Evolutionary conservation across 192 early-diverging fungal genomes (phyloP).

Genomic region (Neocallimastix lanati): DNA sequence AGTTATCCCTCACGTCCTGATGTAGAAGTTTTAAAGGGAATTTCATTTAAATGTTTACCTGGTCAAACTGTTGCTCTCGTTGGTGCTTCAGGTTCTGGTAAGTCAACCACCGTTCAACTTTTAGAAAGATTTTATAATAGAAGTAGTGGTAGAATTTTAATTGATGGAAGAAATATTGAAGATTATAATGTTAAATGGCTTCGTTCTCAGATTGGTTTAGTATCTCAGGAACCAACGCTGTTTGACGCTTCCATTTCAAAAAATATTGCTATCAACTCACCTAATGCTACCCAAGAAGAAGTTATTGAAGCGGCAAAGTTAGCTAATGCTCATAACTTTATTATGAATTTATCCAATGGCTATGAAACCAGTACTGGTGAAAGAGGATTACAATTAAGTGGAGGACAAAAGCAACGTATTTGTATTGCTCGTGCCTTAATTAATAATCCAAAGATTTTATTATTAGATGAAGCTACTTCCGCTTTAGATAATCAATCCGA

Average conservation of each 20-base stretch:
- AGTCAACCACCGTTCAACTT: constrained; percentile 39
- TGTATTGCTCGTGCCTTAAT: constrained; percentile 28
- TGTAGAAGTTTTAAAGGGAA: constrained; percentile 52
- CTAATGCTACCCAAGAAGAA: constrained; percentile 29
- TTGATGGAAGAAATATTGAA: constrained; percentile 7
- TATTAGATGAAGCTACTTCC: not conserved
- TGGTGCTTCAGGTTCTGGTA: constrained; percentile 43
- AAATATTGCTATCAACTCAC: constrained; percentile 9
- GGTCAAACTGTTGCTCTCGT: constrained; percentile 19
- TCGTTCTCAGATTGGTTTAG: not conserved
- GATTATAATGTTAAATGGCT: constrained; percentile 42
- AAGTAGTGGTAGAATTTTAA: not conserved
- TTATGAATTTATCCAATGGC: constrained; percentile 31
- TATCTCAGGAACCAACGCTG: not conserved
- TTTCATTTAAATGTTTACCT: constrained; percentile 14
- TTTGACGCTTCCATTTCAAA: constrained; percentile 9
- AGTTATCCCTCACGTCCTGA: constrained; percentile 69
- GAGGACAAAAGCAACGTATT: constrained; percentile 65
- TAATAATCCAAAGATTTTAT: not conserved
- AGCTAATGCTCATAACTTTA: constrained; percentile 68
- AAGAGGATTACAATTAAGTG: constrained; percentile 43
- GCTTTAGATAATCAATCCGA: not conserved
- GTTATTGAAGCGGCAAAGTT: constrained; percentile 27
- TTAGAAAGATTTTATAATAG: constrained; percentile 18
- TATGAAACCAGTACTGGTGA: constrained; percentile 19